phyloP scores from a whole-genome alignment of 257 asterid species.

The Nicotiana obtusifolia region DNA sequence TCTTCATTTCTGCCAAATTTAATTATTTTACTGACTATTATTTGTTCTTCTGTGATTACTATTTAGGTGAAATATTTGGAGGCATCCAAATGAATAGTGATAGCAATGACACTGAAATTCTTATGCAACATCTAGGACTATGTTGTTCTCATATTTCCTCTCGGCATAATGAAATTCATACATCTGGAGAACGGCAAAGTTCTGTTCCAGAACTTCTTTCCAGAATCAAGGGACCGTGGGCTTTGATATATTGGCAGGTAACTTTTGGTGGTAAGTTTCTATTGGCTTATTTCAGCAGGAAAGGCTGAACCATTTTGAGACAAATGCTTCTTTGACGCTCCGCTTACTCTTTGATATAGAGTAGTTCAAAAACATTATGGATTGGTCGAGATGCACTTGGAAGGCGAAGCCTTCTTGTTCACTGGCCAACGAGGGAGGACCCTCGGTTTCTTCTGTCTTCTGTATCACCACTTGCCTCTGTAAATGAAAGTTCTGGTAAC shows the following conservation, averaged over 20 bases:
- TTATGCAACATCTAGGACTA: slow-evolving; percentile 61
- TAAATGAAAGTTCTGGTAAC: slow-evolving; percentile 43
- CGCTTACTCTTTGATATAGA: slow-evolving; percentile 34
- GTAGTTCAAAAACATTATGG: slow-evolving; percentile 82
- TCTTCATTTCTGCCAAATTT: not conserved
- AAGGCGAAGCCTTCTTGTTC: slow-evolving; percentile 92
- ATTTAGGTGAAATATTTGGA: slow-evolving; percentile 81
- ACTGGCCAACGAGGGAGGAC: slow-evolving; percentile 80
- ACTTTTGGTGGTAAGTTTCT: slow-evolving; percentile 77
- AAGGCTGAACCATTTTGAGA: slow-evolving; percentile 1
- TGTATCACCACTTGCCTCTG: slow-evolving; percentile 63
- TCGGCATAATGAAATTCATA: slow-evolving; percentile 25
- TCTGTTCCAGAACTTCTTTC: slow-evolving; percentile 75
- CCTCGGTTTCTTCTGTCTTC: slow-evolving; percentile 79
- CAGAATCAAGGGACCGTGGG: slow-evolving; percentile 93
- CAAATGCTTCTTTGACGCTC: not conserved
- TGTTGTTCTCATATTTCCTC: slow-evolving; percentile 50
- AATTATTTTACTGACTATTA: not conserved
- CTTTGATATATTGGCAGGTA: slow-evolving; percentile 98
- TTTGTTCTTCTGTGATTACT: not conserved
- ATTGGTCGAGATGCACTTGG: slow-evolving; percentile 98
- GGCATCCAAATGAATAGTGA: slow-evolving; percentile 51
- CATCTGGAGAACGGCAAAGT: slow-evolving; percentile 32
- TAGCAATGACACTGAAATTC: slow-evolving; percentile 68
- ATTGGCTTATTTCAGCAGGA: slow-evolving; percentile 16